Percentiles rank a stretch among this genome's conserved stretches.
Conservation (phyloP, 2,329 filamentous ascomycete species). For the Paradendryphiella salina region DNA sequence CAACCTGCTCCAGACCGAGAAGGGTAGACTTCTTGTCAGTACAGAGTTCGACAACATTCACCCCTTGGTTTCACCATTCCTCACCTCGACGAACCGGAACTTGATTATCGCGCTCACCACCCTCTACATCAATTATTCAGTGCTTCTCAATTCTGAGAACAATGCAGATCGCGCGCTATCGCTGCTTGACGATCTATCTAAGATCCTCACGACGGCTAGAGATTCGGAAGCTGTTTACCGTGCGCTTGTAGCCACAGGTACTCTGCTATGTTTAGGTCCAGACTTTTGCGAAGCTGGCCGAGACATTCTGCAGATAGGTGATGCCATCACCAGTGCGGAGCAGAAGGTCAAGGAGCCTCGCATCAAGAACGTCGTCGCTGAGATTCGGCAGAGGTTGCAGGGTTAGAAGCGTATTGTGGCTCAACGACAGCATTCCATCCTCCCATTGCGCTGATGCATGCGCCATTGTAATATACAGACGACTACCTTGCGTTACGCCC, state of each 20-base stretch:
- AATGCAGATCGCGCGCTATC: constrained; percentile 55
- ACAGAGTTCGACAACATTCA: constrained; percentile 64
- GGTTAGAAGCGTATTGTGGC: constrained; percentile 15
- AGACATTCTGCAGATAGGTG: constrained; percentile 59
- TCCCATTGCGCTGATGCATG: not conserved
- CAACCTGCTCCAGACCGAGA: constrained; percentile 78
- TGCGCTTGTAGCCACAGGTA: constrained; percentile 80
- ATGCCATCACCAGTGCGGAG: constrained; percentile 54
- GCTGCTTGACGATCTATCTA: constrained; percentile 64
- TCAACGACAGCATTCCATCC: not conserved
- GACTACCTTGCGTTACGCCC: not conserved
- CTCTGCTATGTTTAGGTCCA: constrained; percentile 65
- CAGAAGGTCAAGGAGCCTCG: constrained; percentile 62
- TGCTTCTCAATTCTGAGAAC: constrained; percentile 62
- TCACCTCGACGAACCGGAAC: constrained; percentile 67
- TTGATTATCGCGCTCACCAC: constrained; percentile 81
- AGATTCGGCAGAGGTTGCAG: constrained; percentile 59
- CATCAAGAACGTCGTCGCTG: constrained; percentile 61
- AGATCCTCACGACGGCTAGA: constrained; percentile 65
- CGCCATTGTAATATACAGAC: not conserved
- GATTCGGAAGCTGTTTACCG: constrained; percentile 86
- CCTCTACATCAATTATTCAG: constrained; percentile 80
- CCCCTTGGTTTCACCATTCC: constrained; percentile 64
- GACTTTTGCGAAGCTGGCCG: constrained; percentile 62
- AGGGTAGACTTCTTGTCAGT: constrained; percentile 65